These are phyloP conservation scores for Aspergillus jensenii DNA, from an alignment of 2,329 filamentous ascomycete species.

Conservation along the genomic window DNA sequence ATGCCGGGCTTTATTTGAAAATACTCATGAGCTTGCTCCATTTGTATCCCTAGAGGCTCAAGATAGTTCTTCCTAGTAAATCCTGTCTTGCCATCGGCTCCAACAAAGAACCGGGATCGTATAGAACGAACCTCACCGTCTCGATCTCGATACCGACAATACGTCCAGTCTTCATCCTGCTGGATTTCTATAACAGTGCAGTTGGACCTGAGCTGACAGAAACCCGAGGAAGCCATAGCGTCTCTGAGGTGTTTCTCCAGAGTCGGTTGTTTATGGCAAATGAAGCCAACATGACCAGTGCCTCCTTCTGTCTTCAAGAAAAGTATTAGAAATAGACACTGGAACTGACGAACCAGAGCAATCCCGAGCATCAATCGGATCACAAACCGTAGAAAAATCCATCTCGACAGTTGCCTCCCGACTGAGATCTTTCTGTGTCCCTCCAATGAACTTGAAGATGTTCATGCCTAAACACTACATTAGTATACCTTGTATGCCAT, in stretches of 20 bases:
- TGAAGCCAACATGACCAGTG: slow-evolving; percentile 31
- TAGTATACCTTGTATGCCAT: neutral
- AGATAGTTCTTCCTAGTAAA: slow-evolving; percentile 49
- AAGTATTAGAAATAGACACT: neutral
- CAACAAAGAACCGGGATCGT: slow-evolving; percentile 38
- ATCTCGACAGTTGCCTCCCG: slow-evolving; percentile 26
- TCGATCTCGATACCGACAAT: slow-evolving; percentile 21
- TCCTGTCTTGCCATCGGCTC: slow-evolving; percentile 51
- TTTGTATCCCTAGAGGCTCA: slow-evolving; percentile 42
- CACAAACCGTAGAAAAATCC: slow-evolving; percentile 20
- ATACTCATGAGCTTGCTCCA: slow-evolving; percentile 31
- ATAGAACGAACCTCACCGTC: slow-evolving; percentile 18
- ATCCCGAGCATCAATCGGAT: neutral
- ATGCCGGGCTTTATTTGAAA: neutral
- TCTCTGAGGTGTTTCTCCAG: slow-evolving; percentile 27
- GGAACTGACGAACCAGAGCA: neutral
- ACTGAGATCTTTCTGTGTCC: slow-evolving; percentile 18
- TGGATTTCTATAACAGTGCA: slow-evolving; percentile 17
- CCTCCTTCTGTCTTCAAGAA: slow-evolving; percentile 26
- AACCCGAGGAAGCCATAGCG: slow-evolving; percentile 9
- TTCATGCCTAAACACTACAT: slow-evolving; percentile 17
- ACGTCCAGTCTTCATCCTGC: slow-evolving; percentile 16
- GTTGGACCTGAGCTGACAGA: slow-evolving; percentile 18
- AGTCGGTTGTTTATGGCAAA: slow-evolving; percentile 30
- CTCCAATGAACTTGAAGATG: slow-evolving; percentile 27